Evolutionary conservation across 495 filamentous ascomycete species (phyloP), one percentile per base, ranked within the genome.

Genomic region (Penicillium soppii): DNA sequence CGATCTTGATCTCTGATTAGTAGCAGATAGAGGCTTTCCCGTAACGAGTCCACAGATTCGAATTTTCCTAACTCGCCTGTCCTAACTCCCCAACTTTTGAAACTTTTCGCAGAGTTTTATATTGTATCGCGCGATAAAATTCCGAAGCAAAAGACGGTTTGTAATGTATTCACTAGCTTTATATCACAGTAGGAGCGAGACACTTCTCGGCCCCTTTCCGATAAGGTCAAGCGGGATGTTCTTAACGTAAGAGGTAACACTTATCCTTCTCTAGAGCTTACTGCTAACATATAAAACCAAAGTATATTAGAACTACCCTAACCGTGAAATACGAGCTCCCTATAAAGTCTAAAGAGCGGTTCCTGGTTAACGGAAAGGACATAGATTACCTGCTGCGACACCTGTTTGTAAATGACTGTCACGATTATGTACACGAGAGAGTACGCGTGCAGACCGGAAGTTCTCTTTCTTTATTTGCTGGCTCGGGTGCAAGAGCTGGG

Each of bases 371-470:
- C 7, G 43, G 38, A 13, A 59, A 51, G 43, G 56, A 63, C 22
- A 56, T 59, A 13, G 53, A 50, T 16, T 51, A 54, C 15, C 50
- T 63, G 39, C 47, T 63, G 43, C 37, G 23, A 21, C 8, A 37
- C 5, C 54, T 61, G 1, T 64, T 64, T 45, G 9, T 32, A 0
- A 29, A 56, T 33, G 44, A 62, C 40, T 49, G 29, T 22, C 49
- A 66, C 47, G 35, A 66, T 33, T 66, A 60, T 43, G 47, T 33
- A 29, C 45, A 66, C 47, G 25, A 66, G 35, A 40, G 56, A 40
- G 54, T 40, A 44, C 19, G 48, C 22, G 35, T 66, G 1, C 39
- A 66, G 40, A 50, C 53, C 15, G 49, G 27, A 7, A 59, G 55
- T 49, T 26, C 50, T 32, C 57, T 66, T 5, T 35, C 42, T 29